These are phyloP conservation scores for Trichoderma sp. DNA, from an alignment of 2,329 filamentous ascomycete genomes.

Conservation along the genomic window DNA sequence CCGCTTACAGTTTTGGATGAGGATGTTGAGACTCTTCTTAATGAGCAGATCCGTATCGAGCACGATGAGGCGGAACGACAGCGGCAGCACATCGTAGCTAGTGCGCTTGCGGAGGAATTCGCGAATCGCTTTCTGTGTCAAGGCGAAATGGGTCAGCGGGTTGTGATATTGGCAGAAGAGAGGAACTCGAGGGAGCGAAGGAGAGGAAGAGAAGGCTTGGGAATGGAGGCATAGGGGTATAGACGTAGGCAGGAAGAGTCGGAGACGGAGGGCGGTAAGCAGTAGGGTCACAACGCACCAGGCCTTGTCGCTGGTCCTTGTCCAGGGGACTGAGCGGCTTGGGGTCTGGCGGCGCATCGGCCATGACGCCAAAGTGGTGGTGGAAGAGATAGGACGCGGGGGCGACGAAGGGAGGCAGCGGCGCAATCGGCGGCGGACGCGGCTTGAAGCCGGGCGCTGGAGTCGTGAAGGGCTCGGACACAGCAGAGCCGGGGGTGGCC, in stretches of 20 bases:
- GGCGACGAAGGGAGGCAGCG: constrained; percentile 59
- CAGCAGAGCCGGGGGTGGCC: neutral
- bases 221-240: neutral
- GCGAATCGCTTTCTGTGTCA: constrained; percentile 78
- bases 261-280: neutral
- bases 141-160: constrained; percentile 29
- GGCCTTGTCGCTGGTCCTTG: constrained; percentile 74
- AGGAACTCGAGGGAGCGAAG: neutral
- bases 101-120: constrained; percentile 95
- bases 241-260: neutral
- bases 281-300: constrained; percentile 57
- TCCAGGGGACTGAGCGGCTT: constrained; percentile 61
- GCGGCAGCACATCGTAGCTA: constrained; percentile 94
- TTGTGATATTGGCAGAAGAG: neutral
- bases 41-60: constrained; percentile 94
- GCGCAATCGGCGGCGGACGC: constrained; percentile 18
- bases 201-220: neutral
- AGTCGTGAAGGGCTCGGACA: constrained; percentile 15
- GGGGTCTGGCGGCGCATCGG: constrained; percentile 32
- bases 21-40: constrained; percentile 93
- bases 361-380: constrained; percentile 41
- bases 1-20: constrained; percentile 84
- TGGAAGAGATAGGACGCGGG: constrained; percentile 60
- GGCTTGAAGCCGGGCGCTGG: constrained; percentile 28
- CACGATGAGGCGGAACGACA: constrained; percentile 93